These are phyloP conservation scores for Emmonsia crescens DNA, from an alignment of 2,329 filamentous ascomycete species.

Conservation along the genomic window DNA sequence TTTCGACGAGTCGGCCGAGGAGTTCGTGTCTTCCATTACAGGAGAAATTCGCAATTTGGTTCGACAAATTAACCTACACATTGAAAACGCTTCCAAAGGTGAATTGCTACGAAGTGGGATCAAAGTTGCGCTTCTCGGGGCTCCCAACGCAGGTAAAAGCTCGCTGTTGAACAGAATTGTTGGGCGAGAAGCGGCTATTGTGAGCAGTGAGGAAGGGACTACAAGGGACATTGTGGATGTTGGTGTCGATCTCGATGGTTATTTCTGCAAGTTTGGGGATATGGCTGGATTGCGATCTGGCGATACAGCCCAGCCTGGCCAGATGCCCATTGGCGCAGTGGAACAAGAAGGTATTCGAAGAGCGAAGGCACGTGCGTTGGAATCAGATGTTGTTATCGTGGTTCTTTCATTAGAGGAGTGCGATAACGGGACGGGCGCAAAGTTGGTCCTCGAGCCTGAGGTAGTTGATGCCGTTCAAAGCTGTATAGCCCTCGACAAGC, in stretches of 20 bases:
- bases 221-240: constrained; percentile 92
- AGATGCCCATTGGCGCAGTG: constrained; percentile 51
- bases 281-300: constrained; percentile 71
- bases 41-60: constrained; percentile 52
- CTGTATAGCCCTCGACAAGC: constrained; percentile 40
- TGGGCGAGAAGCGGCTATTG: constrained; percentile 87
- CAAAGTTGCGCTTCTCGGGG: constrained; percentile 72
- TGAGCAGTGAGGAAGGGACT: constrained; percentile 84
- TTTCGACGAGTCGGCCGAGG: constrained; percentile 74
- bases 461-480: constrained; percentile 44
- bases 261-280: constrained; percentile 86
- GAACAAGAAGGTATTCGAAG: constrained; percentile 86
- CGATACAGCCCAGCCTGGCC: background rate
- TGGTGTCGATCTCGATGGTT: constrained; percentile 77
- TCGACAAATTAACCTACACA: constrained; percentile 55
- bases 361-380: constrained; percentile 66
- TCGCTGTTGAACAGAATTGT: constrained; percentile 84
- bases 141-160: constrained; percentile 91
- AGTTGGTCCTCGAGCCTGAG: constrained; percentile 42
- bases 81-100: constrained; percentile 65
- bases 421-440: constrained; percentile 18
- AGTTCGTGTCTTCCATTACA: constrained; percentile 60
- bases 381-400: constrained; percentile 76
- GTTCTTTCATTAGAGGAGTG: constrained; percentile 60
- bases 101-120: constrained; percentile 81